Evolutionary conservation across 75 land plant species (phyloP).

Genomic region (Chamaecyparis obtusa): DNA sequence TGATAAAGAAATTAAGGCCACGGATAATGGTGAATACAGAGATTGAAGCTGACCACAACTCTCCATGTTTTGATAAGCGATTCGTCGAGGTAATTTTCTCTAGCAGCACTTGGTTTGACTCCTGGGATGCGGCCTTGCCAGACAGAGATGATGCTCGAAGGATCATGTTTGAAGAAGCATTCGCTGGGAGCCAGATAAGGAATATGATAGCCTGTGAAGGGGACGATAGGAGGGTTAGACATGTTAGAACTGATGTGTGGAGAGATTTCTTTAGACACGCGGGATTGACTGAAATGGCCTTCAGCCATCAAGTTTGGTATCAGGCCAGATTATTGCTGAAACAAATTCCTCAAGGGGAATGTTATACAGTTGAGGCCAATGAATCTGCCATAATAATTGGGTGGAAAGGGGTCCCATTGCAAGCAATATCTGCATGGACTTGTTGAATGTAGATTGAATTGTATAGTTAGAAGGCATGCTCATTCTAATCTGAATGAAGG

Average conservation of each 20-base stretch:
- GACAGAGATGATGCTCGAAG: not conserved
- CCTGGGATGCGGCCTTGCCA: not conserved
- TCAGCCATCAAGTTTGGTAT: not conserved
- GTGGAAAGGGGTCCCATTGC: too few species aligned
- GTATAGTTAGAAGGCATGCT: too few species aligned
- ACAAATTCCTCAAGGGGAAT: too few species aligned
- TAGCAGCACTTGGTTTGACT: not conserved
- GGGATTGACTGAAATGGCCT: not conserved
- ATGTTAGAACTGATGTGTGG: constrained; percentile 1
- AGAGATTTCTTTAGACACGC: not conserved
- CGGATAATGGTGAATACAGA: not conserved
- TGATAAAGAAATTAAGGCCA: not conserved
- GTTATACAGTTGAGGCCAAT: too few species aligned
- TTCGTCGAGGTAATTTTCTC: not conserved
- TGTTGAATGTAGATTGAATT: too few species aligned
- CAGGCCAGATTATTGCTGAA: too few species aligned
- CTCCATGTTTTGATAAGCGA: not conserved
- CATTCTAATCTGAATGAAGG: too few species aligned
- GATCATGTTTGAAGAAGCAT: too few species aligned
- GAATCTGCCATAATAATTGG: too few species aligned
- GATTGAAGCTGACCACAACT: not conserved
- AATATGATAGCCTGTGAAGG: too few species aligned
- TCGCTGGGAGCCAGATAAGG: too few species aligned
- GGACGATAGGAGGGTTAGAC: not conserved
- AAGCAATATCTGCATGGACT: too few species aligned